These are phyloP conservation scores for Saksenaea oblongispora DNA, from an alignment of 371 early-diverging fungal genomes.

Conservation along the genomic window DNA sequence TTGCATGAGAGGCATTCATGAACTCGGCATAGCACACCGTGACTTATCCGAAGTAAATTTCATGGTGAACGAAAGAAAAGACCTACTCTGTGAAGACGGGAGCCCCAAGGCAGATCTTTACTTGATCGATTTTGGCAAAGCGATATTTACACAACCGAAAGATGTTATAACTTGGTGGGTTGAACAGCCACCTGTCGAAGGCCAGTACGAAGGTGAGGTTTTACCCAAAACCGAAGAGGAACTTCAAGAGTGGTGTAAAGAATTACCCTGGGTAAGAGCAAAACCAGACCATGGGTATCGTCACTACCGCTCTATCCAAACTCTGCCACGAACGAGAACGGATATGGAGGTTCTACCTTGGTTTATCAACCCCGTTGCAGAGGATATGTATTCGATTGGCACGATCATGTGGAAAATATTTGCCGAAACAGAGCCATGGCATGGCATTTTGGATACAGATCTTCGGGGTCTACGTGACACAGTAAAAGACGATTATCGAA, in stretches of 20 bases:
- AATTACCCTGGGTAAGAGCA: constrained; percentile 50
- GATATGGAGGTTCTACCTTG: constrained; percentile 47
- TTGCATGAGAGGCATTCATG: constrained; percentile 55
- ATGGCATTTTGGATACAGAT: constrained; percentile 62
- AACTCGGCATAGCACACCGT: constrained; percentile 60
- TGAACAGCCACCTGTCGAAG: constrained; percentile 15
- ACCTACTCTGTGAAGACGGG: constrained; percentile 34
- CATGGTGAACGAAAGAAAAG: constrained; percentile 57
- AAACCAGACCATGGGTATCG: constrained; percentile 63
- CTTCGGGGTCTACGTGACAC: constrained; percentile 55
- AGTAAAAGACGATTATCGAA: constrained; percentile 51
- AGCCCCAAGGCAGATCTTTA: constrained; percentile 45
- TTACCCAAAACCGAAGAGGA: constrained; percentile 40
- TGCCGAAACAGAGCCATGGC: constrained; percentile 66
- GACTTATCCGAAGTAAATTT: constrained; percentile 68
- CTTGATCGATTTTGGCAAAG: constrained; percentile 68
- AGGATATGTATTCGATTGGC: constrained; percentile 68
- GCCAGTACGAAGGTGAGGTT: constrained; percentile 33
- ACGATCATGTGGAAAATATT: constrained; percentile 68
- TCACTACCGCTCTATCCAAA: constrained; percentile 61
- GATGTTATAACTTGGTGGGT: constrained; percentile 58
- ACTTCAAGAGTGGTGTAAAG: constrained; percentile 41
- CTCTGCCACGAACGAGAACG: constrained; percentile 51
- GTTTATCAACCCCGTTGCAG: constrained; percentile 56
- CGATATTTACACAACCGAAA: constrained; percentile 43